Evolutionary conservation across 176 grass and related monocot genomes (phyloP).

Genomic region (Carex myosuroides): DNA sequence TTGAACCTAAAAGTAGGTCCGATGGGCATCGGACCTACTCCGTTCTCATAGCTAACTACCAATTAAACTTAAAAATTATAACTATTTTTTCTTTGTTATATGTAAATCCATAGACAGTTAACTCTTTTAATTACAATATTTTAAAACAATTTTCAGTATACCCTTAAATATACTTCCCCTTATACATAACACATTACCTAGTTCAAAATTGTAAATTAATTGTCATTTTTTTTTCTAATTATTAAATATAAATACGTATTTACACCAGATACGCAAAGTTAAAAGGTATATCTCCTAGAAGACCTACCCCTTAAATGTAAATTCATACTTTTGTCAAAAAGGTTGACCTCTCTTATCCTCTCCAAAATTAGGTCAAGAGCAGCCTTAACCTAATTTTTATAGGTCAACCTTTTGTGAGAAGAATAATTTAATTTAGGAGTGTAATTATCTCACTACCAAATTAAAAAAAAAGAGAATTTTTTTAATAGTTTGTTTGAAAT

Average conservation of each 20-base stretch:
- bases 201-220: too few species aligned
- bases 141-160: too few species aligned
- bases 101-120: background rate
- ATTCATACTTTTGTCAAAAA: constrained; percentile 1
- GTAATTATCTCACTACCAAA: background rate
- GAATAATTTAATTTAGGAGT: background rate
- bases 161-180: too few species aligned
- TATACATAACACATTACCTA: too few species aligned
- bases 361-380: constrained; percentile 7
- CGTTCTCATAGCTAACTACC: background rate
- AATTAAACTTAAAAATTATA: background rate
- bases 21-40: too few species aligned
- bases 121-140: too few species aligned
- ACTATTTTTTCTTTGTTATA: background rate
- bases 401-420: background rate
- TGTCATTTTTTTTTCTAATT: too few species aligned
- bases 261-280: too few species aligned
- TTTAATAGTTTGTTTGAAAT: too few species aligned
- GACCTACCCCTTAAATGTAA: background rate
- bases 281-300: background rate
- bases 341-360: background rate
- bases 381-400: background rate
- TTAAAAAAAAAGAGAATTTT: background rate
- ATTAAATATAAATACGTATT: too few species aligned
- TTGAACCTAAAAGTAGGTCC: too few species aligned